phyloP scores from a whole-genome alignment of 1,284 basidiomycete species.

The Cerioporus squamosus region DNA sequence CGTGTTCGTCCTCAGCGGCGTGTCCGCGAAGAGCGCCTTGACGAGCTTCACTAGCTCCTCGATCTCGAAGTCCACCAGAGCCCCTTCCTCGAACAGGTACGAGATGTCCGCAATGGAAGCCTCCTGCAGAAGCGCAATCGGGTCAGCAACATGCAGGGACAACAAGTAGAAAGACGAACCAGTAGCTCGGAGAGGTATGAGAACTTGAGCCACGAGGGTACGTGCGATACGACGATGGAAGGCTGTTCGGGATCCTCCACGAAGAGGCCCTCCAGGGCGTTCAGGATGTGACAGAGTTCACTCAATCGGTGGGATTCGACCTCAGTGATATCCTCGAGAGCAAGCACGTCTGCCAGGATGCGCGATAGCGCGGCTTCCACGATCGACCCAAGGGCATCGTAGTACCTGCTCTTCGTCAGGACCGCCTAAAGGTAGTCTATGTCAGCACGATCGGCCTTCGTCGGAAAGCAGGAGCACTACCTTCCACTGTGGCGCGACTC shows the following conservation, averaged over 20 bases:
- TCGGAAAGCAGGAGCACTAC: slow-evolving; percentile 44
- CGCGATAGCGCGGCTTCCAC: slow-evolving; percentile 74
- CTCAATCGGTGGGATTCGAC: slow-evolving; percentile 86
- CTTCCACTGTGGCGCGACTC: slow-evolving; percentile 73
- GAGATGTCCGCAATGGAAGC: slow-evolving; percentile 94
- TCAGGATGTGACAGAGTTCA: slow-evolving; percentile 80
- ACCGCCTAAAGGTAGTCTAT: slow-evolving; percentile 44
- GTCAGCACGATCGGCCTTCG: background rate
- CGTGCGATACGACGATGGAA: slow-evolving; percentile 75
- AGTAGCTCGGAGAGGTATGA: slow-evolving; percentile 90
- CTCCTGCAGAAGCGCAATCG: slow-evolving; percentile 55
- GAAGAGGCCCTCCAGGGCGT: slow-evolving; percentile 83
- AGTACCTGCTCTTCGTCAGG: slow-evolving; percentile 68
- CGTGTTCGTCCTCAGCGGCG: slow-evolving; percentile 79
- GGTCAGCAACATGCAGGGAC: background rate
- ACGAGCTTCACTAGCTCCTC: slow-evolving; percentile 86
- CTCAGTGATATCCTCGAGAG: slow-evolving; percentile 89
- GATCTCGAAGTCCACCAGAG: slow-evolving; percentile 88
- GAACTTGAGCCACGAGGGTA: slow-evolving; percentile 94
- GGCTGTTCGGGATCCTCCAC: slow-evolving; percentile 67
- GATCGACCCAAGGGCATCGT: slow-evolving; percentile 73
- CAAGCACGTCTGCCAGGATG: slow-evolving; percentile 78
- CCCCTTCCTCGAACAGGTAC: slow-evolving; percentile 91
- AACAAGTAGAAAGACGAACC: slow-evolving; percentile 49
- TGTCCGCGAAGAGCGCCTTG: slow-evolving; percentile 90